Evolutionary conservation across 176 grass and related monocot species (phyloP), one percentile per base, ranked within the genome.

Genomic region (Eleusine coracana): DNA sequence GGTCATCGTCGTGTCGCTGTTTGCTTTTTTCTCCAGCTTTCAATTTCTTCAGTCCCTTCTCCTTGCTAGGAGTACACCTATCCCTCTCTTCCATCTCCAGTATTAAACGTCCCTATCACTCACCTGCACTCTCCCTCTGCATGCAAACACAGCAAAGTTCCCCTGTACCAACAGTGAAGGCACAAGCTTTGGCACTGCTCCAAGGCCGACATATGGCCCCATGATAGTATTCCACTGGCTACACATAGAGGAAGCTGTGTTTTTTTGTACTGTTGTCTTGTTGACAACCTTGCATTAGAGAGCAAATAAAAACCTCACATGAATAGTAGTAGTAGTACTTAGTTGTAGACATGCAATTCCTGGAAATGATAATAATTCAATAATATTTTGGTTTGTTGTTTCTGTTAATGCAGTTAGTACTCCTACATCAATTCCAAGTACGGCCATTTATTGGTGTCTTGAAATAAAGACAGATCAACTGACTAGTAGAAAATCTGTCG

Each of bases 1-100:
- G 29, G 18, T 20, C 85, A 40, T 48, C 55, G 80, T 66, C 74
- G 77, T 10, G 80, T 83, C 86, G 80, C 80, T 83, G 74, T 83
- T 78, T 0, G 37, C 86, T 25, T 51, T 15, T 77, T 42, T 40
- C 14, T 73, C 80, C 60, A 41, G 52, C 54, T 65, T 86, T 86
- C 75, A 79, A 79, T 78, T 79, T 67, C 74, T 21, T 31, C 66
- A 74, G 46, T 36, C 37, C 38, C 11, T n/a, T 45, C 44, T 2
- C 27, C 36, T 29, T 14, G 10, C 39, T 3, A 20, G 15, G 50
- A 52, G 50, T 46, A 46, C 9, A 6, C 80, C 42, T 5, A 21
- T 40, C 48, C 29, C 66, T 23, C 60, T 48, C 25, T 9, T 17
- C 56, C 10, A 25, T n/a, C n/a, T n/a, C n/a, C 71, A 80, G 62